Evolutionary conservation across 805 yeast genomes (phyloP), one percentile per base, ranked within the genome.

Genomic region (Schwanniomyces polymorphus): DNA sequence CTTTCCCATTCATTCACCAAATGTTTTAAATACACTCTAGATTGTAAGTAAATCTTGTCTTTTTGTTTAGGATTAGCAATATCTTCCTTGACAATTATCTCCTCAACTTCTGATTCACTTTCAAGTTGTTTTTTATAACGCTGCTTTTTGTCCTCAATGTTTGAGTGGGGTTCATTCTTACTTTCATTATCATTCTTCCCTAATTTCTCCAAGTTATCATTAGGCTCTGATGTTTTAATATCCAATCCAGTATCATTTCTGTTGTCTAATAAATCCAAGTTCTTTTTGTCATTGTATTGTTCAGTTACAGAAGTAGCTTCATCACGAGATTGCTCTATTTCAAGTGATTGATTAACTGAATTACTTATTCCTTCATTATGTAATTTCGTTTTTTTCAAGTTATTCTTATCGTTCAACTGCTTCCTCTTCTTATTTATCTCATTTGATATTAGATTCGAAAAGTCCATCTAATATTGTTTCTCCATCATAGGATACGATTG

Each of bases 341-440:
- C 17, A 4, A 17, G 27, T 14, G 14, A 23, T 23, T 29, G 16
- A 5, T 21, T n/a, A 16, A 11, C 23, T 18, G 33, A 5, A 5
- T 16, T 31, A 7, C n/a, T 10, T 6, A n/a, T 14, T 7, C 2
- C 31, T 29, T 53, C 42, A 31, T 48, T 51, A 39, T 45, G 26
- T 27, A 25, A 28, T 43, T 31, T 44, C 25, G 37, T n/a, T 38
- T 53, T 44, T 34, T 46, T 42, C 37, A 41, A 47, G 37, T 47
- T 42, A 28, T 46, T 47, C 42, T 29, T 48, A 31, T 52, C 48
- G 26, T 45, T 27, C 28, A 48, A 60, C 31, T 54, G 45, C 49
- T 59, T 57, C 53, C 67, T 65, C 63, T 78, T 78, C 62, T 71
- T 78, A 6, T 63, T 66, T 17, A 81, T 81, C 59, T 82, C 85